Base-by-base conservation (phyloP, 225 moss, liverwort and hornwort genomes). In the Straminergon stramineum region DNA sequence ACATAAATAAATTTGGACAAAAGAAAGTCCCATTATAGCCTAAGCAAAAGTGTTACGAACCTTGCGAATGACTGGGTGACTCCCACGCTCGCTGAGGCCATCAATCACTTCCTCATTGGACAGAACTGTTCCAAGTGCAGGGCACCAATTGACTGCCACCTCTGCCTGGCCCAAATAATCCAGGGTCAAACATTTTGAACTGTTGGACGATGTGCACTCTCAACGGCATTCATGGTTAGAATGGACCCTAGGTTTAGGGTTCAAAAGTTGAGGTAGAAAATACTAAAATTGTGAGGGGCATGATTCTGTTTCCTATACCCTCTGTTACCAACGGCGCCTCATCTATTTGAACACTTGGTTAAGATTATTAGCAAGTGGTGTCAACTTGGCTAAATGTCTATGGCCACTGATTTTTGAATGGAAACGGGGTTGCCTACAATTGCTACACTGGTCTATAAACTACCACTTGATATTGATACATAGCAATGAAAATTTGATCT, bases 91-190 rank as follows among this genome's bases (percentile, higher is more conserved):
- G 92, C 96, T 99, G n/a, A 97, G 90, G 80, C 97, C 97, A 90
- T 97, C 96, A 55, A 99, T 95, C 58, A 99, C 99, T 92, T 97
- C 97, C 90, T 99, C 97, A 53, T 99, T 99, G 65, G 99, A 97
- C 79, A 99, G 81, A 76, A 99, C 96, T 84, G 96, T 97, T 89
- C 97, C 95, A 69, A 97, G 97, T 86, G 93, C 95, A 51, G 96
- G 99, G 83, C 99, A 99, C 97, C 97, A 99, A 92, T 99, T 99
- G 81, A 99, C 97, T 84, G 97, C 95, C 89, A 97, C 97, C 91
- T 99, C 96, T 91, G 97, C 97, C 97, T 99, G 93, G 82, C 85
- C 89, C 91, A 88, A 88, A 92, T 86, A 80, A 87, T 73, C 65
- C 86, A 79, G 66, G 61, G 79, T 93, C 86, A 93, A 89, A 87